Evolutionary conservation across 2,329 filamentous ascomycete species (phyloP).

Genomic region (Chrysoporthe cubensis): DNA sequence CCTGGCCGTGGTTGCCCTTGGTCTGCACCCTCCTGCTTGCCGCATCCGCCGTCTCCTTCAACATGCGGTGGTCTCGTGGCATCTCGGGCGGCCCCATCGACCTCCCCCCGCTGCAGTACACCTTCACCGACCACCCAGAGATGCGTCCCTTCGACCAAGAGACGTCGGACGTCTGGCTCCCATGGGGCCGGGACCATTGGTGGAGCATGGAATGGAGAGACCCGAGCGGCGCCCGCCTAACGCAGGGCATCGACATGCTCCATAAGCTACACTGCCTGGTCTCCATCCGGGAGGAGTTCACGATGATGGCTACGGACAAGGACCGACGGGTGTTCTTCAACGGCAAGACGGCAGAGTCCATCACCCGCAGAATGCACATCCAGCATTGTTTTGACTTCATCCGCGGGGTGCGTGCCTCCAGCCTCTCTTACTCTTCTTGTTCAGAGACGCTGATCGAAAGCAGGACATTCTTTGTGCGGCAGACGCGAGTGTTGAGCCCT

Average conservation of each 20-base stretch:
- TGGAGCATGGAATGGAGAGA: slow-evolving; percentile 2
- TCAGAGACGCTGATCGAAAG: neutral
- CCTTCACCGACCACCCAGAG: neutral
- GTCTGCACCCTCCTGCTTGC: neutral
- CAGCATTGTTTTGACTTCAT: slow-evolving; percentile 25
- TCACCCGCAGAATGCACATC: slow-evolving; percentile 9
- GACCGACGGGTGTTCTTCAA: neutral
- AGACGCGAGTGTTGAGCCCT: slow-evolving; percentile 22
- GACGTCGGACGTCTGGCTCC: slow-evolving; percentile 2
- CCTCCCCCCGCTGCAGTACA: neutral
- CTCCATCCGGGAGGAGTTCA: slow-evolving; percentile 9
- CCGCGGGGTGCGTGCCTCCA: slow-evolving; percentile 2
- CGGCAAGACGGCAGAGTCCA: neutral
- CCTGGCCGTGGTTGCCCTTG: neutral
- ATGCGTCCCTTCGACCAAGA: slow-evolving; percentile 2
- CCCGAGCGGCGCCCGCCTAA: neutral
- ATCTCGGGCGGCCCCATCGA: neutral
- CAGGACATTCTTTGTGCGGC: slow-evolving; percentile 26
- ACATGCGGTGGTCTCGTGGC: neutral
- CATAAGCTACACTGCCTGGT: slow-evolving; percentile 6
- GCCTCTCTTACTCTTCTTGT: neutral
- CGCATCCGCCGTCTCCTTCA: neutral
- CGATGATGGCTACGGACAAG: neutral
- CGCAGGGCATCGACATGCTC: slow-evolving; percentile 8
- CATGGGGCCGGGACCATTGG: neutral